Percentiles rank a stretch among this genome's conserved stretches.
phyloP scores from a whole-genome alignment of 306 rosid genomes.

The Biancaea sappan region DNA sequence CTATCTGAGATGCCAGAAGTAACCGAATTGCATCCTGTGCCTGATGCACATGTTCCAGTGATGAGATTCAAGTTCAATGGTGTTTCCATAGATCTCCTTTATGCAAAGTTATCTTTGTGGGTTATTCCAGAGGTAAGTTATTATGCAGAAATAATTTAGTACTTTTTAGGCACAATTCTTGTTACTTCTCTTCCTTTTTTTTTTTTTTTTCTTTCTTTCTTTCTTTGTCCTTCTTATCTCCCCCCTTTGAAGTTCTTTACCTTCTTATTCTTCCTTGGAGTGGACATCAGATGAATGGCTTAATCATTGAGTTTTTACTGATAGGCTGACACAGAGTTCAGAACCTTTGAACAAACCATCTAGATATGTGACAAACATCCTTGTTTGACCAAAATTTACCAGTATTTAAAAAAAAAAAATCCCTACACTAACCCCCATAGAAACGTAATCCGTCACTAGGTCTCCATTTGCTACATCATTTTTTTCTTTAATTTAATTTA shows the following conservation, averaged over 20 bases:
- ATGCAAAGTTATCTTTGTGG: constrained; percentile 87
- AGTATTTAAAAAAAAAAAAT: neutral
- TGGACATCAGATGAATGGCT: neutral
- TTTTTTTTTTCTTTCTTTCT: neutral
- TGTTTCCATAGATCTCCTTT: constrained; percentile 89
- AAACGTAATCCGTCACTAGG: neutral
- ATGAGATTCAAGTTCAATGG: constrained; percentile 80
- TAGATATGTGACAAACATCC: neutral
- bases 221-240: no score
- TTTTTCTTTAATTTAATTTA: no score
- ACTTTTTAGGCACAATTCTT: constrained; percentile 5
- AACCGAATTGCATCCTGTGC: constrained; percentile 89
- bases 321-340: constrained; percentile 11
- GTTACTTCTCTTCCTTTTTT: neutral
- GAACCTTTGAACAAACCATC: constrained; percentile 11
- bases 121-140: constrained; percentile 92
- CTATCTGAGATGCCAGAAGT: constrained; percentile 92
- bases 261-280: neutral
- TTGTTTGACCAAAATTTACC: neutral
- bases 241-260: no score
- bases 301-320: neutral
- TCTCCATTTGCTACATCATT: neutral
- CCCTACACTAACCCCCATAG: neutral
- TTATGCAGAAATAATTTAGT: neutral
- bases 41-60: constrained; percentile 94